A percentile compares a stretch with the other conserved stretches of the same genome.
These are phyloP conservation scores for Nannizziopsis arthrosporioides DNA, from an alignment of 2,329 filamentous ascomycete species.

Conservation along the genomic window DNA sequence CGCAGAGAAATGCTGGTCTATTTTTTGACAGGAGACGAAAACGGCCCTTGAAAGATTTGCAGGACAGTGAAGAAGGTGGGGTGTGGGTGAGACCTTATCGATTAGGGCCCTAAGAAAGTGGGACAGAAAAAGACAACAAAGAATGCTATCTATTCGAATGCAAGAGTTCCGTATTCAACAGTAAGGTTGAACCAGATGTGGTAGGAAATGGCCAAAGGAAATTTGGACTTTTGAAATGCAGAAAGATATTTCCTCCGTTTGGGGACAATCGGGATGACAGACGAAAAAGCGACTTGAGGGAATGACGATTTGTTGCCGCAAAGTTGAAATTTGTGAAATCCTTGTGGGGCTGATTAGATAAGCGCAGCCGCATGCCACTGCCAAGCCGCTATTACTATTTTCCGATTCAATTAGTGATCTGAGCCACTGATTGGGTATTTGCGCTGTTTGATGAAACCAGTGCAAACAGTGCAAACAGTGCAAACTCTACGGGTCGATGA, in stretches of 20 bases:
- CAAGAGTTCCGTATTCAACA: neutral
- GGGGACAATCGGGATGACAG: no score
- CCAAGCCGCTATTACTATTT: slow-evolving; percentile 4
- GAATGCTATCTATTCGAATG: slow-evolving; percentile 8
- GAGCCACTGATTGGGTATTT: neutral
- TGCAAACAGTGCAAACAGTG: neutral
- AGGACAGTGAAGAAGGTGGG: slow-evolving; percentile 17
- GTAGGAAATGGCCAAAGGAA: neutral
- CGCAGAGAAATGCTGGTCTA: neutral
- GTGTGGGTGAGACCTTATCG: slow-evolving; percentile 30
- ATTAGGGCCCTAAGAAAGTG: slow-evolving; percentile 23
- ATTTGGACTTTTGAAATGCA: neutral
- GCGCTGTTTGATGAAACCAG: neutral
- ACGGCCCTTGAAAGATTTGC: slow-evolving; percentile 11
- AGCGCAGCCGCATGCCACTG: slow-evolving; percentile 5
- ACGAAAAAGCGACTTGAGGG: no score
- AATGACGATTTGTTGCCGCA: neutral
- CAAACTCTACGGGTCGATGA: no score
- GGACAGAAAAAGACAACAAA: slow-evolving; percentile 9
- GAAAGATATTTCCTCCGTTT: neutral
- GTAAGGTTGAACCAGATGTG: neutral
- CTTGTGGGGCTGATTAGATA: slow-evolving; percentile 8
- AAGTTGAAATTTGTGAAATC: slow-evolving; percentile 6
- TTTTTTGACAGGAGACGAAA: slow-evolving; percentile 6
- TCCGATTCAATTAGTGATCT: neutral